Conservation (phyloP, 495 filamentous ascomycete species). For the Aspergillus sclerotiicarbonarius region DNA sequence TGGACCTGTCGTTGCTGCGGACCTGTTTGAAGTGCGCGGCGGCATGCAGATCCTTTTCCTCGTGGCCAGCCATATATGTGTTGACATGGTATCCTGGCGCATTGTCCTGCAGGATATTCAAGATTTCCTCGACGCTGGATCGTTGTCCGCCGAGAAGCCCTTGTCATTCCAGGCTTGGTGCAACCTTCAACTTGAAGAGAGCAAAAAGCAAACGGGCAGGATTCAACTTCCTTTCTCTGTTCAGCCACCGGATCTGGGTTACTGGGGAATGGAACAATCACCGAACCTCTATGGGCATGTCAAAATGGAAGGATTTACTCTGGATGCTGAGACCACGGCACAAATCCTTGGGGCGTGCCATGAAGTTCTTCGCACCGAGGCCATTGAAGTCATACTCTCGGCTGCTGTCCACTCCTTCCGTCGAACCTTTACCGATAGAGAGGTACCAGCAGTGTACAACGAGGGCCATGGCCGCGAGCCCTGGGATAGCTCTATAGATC, state of each 20-base stretch:
- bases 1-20: slow-evolving; percentile 45
- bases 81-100: slow-evolving; percentile 72
- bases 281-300: slow-evolving; percentile 51
- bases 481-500: slow-evolving; percentile 48
- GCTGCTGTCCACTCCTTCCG: slow-evolving; percentile 51
- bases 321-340: slow-evolving; percentile 44
- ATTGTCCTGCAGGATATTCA: slow-evolving; percentile 66
- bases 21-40: slow-evolving; percentile 53
- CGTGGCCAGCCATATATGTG: slow-evolving; percentile 63
- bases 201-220: slow-evolving; percentile 20
- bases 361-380: slow-evolving; percentile 47
- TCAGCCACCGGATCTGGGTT: slow-evolving; percentile 34
- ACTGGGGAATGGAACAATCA: slow-evolving; percentile 52
- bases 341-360: slow-evolving; percentile 45
- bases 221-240: slow-evolving; percentile 35
- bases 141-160: slow-evolving; percentile 36
- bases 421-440: slow-evolving; percentile 49
- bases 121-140: slow-evolving; percentile 51
- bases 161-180: slow-evolving; percentile 68
- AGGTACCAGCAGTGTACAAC: slow-evolving; percentile 52
- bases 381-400: slow-evolving; percentile 53
- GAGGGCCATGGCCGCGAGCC: slow-evolving; percentile 59
- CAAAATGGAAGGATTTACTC: slow-evolving; percentile 38
- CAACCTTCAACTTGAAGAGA: slow-evolving; percentile 41
- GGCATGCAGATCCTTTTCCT: slow-evolving; percentile 59